A percentile compares a stretch with the other conserved stretches of the same genome.
Evolutionary conservation across 1,284 basidiomycete genomes (phyloP).

Genomic region (Heliocybe sulcata): DNA sequence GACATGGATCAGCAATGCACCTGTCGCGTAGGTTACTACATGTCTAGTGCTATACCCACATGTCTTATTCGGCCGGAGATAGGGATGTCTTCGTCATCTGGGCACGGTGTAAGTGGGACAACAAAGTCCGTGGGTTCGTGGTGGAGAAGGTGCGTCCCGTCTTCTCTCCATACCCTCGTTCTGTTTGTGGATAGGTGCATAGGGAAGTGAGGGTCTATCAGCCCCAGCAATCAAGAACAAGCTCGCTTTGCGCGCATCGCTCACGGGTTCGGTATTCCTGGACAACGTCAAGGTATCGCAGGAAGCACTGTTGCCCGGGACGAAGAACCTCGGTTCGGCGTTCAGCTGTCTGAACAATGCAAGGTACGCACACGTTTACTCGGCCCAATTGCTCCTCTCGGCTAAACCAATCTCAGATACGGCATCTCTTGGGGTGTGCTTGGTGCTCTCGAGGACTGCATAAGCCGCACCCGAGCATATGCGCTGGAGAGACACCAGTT

Average conservation of each 20-base stretch:
- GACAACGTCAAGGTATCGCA: slow-evolving; percentile 72
- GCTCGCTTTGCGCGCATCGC: slow-evolving; percentile 80
- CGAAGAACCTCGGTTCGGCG: slow-evolving; percentile 72
- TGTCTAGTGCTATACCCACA: no score
- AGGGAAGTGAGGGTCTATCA: slow-evolving; percentile 81
- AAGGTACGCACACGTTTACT: slow-evolving; percentile 31
- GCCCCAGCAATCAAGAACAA: slow-evolving; percentile 93
- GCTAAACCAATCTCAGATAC: no score
- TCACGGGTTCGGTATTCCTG: slow-evolving; percentile 93
- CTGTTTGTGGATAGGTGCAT: neutral
- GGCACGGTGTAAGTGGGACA: slow-evolving; percentile 94
- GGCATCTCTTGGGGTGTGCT: slow-evolving; percentile 95
- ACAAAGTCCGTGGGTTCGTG: slow-evolving; percentile 87
- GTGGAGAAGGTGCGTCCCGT: slow-evolving; percentile 67
- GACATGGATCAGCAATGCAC: slow-evolving; percentile 95
- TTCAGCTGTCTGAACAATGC: slow-evolving; percentile 93
- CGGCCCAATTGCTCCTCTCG: neutral
- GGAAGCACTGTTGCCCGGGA: slow-evolving; percentile 71
- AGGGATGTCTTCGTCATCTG: slow-evolving; percentile 88
- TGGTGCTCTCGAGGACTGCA: slow-evolving; percentile 91
- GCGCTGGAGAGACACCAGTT: slow-evolving; percentile 91
- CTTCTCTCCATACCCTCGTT: neutral
- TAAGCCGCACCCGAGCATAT: slow-evolving; percentile 75
- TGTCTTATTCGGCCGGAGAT: neutral
- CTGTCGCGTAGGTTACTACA: slow-evolving; percentile 17